These are phyloP conservation scores for Microstegium vimineum DNA, from an alignment of 176 grass and related monocot species.

Conservation along the genomic window DNA sequence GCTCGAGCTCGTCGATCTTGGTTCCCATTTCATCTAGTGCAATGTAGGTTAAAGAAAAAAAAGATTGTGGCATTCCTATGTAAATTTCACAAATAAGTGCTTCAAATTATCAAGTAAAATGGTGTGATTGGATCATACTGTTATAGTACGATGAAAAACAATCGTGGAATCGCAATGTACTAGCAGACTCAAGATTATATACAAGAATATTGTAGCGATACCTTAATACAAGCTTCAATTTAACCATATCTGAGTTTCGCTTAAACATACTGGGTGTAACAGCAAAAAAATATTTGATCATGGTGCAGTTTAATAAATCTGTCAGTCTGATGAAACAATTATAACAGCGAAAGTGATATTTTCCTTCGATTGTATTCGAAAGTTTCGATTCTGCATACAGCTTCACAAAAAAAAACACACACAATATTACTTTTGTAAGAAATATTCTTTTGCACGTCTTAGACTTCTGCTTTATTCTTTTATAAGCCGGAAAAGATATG, in stretches of 20 bases:
- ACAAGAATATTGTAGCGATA: not conserved
- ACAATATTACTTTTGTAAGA: not conserved
- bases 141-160: not conserved
- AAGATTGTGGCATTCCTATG: not conserved
- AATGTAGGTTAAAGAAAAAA: conserved; percentile 60
- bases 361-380: not conserved
- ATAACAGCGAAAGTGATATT: not conserved
- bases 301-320: not conserved
- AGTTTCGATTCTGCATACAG: not conserved
- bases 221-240: not conserved
- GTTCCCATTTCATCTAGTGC: conserved; percentile 95
- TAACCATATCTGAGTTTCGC: not conserved
- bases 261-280: not conserved
- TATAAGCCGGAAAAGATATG: not conserved
- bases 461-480: not conserved
- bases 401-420: not conserved
- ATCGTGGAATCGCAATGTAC: not conserved
- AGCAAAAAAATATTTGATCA: not conserved
- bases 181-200: not conserved
- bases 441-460: not conserved
- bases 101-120: not conserved
- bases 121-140: not conserved
- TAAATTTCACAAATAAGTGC: not conserved
- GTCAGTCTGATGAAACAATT: not conserved
- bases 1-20: conserved; percentile 90